Conservation (phyloP, 2,329 filamentous ascomycete genomes). For the Drechslera avenae region DNA sequence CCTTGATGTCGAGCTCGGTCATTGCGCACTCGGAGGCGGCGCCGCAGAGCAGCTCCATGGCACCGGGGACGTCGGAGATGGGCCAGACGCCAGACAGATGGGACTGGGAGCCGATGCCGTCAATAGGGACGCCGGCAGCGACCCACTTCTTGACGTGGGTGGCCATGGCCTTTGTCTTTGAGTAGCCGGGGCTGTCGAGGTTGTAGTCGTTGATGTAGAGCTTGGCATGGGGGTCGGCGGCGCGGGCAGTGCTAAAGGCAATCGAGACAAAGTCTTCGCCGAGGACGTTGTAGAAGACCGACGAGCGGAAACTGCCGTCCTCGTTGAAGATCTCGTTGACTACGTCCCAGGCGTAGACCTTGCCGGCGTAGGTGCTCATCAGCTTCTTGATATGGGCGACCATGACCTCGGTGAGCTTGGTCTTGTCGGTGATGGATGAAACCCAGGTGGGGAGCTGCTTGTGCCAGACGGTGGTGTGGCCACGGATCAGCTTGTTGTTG, state of each 20-base stretch:
- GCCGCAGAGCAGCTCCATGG: conserved; percentile 60
- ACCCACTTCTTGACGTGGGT: conserved; percentile 68
- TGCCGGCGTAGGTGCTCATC: conserved; percentile 65
- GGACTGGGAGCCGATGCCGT: conserved; percentile 66
- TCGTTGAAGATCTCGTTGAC: conserved; percentile 59
- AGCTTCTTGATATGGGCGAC: conserved; percentile 65
- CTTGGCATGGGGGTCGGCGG: conserved; percentile 69
- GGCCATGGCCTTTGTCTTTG: conserved; percentile 64
- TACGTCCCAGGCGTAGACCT: conserved; percentile 62
- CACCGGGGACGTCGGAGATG: conserved; percentile 53
- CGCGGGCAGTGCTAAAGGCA: conserved; percentile 70
- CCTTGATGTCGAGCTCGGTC: conserved; percentile 71
- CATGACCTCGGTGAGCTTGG: conserved; percentile 61
- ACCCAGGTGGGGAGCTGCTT: conserved; percentile 61
- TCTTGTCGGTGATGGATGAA: conserved; percentile 57
- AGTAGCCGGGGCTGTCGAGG: conserved; percentile 63
- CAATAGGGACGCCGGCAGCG: conserved; percentile 65
- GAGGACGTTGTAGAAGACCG: conserved; percentile 70
- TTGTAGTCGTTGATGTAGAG: conserved; percentile 76
- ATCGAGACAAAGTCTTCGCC: conserved; percentile 73
- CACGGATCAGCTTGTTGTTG: conserved; percentile 64
- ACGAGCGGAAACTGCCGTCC: conserved; percentile 62
- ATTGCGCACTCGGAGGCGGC: conserved; percentile 65
- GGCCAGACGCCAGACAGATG: conserved; percentile 57
- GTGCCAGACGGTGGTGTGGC: conserved; percentile 71